Base-by-base conservation (phyloP, 306 rosid genomes). In the Gleditsia sinensis region DNA sequence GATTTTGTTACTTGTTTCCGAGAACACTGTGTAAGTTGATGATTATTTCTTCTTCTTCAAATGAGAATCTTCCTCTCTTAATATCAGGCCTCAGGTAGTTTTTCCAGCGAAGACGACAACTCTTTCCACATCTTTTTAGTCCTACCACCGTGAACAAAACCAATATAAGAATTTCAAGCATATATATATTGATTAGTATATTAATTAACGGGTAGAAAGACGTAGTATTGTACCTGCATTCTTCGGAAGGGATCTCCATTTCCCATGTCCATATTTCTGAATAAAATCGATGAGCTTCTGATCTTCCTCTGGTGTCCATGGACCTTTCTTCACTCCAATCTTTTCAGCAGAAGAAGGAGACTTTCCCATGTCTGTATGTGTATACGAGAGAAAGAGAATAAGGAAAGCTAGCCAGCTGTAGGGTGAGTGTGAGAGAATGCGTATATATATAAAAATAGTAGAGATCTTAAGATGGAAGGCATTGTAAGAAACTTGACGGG, bases 101-200 rank as follows among this genome's bases (percentile, higher is more conserved):
- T 5, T 76, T 78, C 86, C 86, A 82, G n/a, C 86, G 82, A 42
- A 82, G 86, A 46, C 86, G 80, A 72, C 86, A 82, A 61, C 86
- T 82, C 75, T 82, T 82, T 20, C 86, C 86, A 60, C 86, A 82
- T 43, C 86, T 78, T 74, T 60, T 77, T 19, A 82, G 49, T 12
- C 86, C 86, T 82, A 25, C 4, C n/a, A 19, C 10, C 32, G 24
- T 43, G 37, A 37, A 10, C 16, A 33, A 23, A 34, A 45, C n/a
- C 51, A 49, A 55, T 13, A 42, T 3, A 12, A 34, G 11, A 30
- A 2, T 4, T 30, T 30, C 2, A 30, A 30, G 33, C 33, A 30
- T 30, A 30, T n/a, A n/a, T n/a, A n/a, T 30, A 30, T 30, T 30
- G 33, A 30, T 30, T 30, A 4, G 33, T 4, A 4, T 30, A 30